phyloP scores from a whole-genome alignment of 2,329 filamentous ascomycete genomes.

The Botrytis sinoallii region DNA sequence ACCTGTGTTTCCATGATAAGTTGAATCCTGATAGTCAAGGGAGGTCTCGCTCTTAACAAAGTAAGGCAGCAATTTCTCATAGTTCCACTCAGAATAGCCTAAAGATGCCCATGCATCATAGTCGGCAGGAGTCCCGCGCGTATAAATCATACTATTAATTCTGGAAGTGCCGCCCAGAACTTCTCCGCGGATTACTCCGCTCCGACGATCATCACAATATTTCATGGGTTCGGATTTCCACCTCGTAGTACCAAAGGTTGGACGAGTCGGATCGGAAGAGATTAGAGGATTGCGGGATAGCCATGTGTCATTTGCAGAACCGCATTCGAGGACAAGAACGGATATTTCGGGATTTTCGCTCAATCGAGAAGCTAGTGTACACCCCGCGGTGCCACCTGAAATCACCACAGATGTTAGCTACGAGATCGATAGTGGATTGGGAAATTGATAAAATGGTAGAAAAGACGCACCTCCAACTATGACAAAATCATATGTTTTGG shows the following conservation, averaged over 20 bases:
- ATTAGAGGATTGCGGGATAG: conserved; percentile 3
- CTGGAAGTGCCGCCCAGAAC: conserved; percentile 41
- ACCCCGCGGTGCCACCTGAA: conserved; percentile 43
- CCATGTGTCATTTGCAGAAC: conserved; percentile 23
- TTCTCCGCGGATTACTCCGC: conserved; percentile 5
- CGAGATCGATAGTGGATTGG: fast-evolving
- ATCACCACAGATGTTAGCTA: background rate
- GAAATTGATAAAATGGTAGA: too few species aligned
- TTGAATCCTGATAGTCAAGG: background rate
- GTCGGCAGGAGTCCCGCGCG: conserved; percentile 40
- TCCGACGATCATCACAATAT: conserved; percentile 12
- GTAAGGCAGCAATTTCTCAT: conserved; percentile 43
- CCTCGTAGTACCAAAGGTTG: background rate
- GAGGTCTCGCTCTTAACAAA: conserved; percentile 38
- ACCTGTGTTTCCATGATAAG: conserved; percentile 5
- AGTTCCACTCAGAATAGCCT: conserved; percentile 46
- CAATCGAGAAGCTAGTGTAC: conserved; percentile 42
- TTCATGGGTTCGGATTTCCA: conserved; percentile 16
- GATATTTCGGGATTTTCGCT: conserved; percentile 39
- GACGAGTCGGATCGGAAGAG: background rate
- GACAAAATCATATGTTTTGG: background rate
- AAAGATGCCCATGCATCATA: conserved; percentile 46
- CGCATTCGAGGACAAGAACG: conserved; percentile 43
- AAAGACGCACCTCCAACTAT: background rate
- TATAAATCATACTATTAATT: conserved; percentile 43